phyloP scores from a whole-genome alignment of 78 protist genomes.

The Acrasis kona region DNA sequence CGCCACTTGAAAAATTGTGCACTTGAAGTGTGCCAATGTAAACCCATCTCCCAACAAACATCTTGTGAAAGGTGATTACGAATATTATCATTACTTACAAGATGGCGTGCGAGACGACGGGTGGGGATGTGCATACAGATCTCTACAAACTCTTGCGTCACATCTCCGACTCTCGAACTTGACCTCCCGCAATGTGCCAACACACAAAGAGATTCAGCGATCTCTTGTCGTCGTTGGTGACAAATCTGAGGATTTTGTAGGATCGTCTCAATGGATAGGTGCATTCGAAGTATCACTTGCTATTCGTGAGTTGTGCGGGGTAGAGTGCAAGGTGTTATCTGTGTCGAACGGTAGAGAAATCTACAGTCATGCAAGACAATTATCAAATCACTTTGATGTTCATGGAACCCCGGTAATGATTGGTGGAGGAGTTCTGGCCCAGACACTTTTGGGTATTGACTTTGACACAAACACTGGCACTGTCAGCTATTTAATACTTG shows the following conservation, averaged over 20 bases:
- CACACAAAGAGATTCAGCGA: slow-evolving; percentile 53
- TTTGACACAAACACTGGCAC: slow-evolving; percentile 37
- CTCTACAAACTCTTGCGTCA: slow-evolving; percentile 63
- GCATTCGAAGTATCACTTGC: slow-evolving; percentile 48
- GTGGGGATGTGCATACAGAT: slow-evolving; percentile 87
- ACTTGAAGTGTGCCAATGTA: background rate
- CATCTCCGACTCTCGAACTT: slow-evolving; percentile 33
- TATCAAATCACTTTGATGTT: slow-evolving; percentile 48
- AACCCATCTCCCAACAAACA: background rate
- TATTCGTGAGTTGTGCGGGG: slow-evolving; percentile 31
- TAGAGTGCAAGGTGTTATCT: slow-evolving; percentile 13
- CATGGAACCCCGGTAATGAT: slow-evolving; percentile 70
- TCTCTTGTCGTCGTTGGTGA: slow-evolving; percentile 34
- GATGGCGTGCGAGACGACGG: slow-evolving; percentile 60
- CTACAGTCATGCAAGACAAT: background rate
- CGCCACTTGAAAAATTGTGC: background rate
- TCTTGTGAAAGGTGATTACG: slow-evolving; percentile 41
- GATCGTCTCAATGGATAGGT: slow-evolving; percentile 70
- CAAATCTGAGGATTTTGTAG: slow-evolving; percentile 25
- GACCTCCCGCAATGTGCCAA: slow-evolving; percentile 32
- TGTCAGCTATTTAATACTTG: slow-evolving; percentile 56
- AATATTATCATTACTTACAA: slow-evolving; percentile 64
- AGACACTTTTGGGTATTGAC: slow-evolving; percentile 64
- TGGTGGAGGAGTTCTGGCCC: slow-evolving; percentile 76
- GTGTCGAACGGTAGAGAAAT: background rate